Base-by-base conservation (phyloP, 202 grass and related monocot genomes). In the Bolboschoenoplectus hybrid region DNA sequence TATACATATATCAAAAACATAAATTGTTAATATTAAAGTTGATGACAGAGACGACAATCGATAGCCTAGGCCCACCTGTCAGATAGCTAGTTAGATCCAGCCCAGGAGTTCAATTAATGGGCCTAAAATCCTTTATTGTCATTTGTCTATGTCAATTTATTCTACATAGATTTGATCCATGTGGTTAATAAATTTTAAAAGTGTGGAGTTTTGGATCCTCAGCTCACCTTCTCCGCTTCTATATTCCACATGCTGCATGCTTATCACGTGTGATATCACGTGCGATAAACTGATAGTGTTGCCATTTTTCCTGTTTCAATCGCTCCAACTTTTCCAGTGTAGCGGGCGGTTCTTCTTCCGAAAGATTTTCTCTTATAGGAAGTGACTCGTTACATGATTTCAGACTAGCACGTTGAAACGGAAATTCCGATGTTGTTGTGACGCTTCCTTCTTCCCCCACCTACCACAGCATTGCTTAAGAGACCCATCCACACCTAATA, bases 361-460 rank as follows among this genome's bases (percentile, higher is more conserved):
- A 19, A 61, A 26, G 26, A 26, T 26, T 26, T 26, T 45, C 4
- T 44, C 44, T 13, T 9, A 9, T 73, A 12, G 17, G 2, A 32
- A 47, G 2, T 13, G 40, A 63, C 80, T 44, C 43, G 80, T 49
- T 82, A 82, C 61, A 82, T 3, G 2, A 50, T 47, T 56, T 0
- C 16, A 35, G 50, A 19, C 3, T 13, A 41, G 6, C 7, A 3
- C 3, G n/a, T 65, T 5, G n/a, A n/a, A 67, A 53, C 57, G 19
- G 0, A 4, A 26, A 52, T 53, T 70, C 20, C 4, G 44, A 83
- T 67, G 0, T 39, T 10, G 16, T 8, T 52, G 69, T 36, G 47
- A 12, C 76, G 71, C 57, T 65, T 81, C 85, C 13, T 61, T 87
- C n/a, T 34, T 84, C 3, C 83, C 86, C 75, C 47, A 87, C 87